A percentile compares a stretch with the other conserved stretches of the same genome.
phyloP scores from a whole-genome alignment of 2,329 filamentous ascomycete species.

The Colletotrichum sp. region DNA sequence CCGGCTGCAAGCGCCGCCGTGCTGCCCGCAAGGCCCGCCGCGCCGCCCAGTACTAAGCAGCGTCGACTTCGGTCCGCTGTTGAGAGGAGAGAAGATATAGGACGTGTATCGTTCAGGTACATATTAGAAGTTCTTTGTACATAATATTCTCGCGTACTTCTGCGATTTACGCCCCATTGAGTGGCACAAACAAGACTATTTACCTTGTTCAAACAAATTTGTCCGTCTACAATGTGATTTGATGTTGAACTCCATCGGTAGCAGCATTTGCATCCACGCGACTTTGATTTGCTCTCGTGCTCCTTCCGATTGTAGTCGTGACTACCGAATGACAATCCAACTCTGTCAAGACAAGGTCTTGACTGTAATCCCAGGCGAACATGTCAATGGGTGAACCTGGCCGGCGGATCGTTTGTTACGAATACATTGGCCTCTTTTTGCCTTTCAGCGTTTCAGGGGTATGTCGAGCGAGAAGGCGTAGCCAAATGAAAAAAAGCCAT shows the following conservation, averaged over 20 bases:
- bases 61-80: neutral
- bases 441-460: no score
- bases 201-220: neutral
- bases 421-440: neutral
- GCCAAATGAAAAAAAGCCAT: neutral
- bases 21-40: conserved; percentile 21
- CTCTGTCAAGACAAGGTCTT: no score
- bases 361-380: no score
- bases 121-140: conserved; percentile 19
- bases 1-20: conserved; percentile 17
- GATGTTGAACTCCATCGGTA: neutral
- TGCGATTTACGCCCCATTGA: conserved; percentile 9
- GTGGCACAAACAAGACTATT: conserved; percentile 6
- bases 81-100: neutral
- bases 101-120: conserved; percentile 4
- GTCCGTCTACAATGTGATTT: neutral
- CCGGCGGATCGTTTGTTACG: no score
- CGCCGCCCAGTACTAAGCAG: conserved; percentile 17
- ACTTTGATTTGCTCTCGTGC: no score
- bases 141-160: conserved; percentile 17
- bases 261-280: no score
- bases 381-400: no score
- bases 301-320: fast-evolving
- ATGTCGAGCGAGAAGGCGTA: neutral
- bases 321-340: neutral